A percentile compares a stretch with the other conserved stretches of the same genome.
phyloP scores from a whole-genome alignment of 192 early-diverging fungal genomes.

The Kappamyces sp. region DNA sequence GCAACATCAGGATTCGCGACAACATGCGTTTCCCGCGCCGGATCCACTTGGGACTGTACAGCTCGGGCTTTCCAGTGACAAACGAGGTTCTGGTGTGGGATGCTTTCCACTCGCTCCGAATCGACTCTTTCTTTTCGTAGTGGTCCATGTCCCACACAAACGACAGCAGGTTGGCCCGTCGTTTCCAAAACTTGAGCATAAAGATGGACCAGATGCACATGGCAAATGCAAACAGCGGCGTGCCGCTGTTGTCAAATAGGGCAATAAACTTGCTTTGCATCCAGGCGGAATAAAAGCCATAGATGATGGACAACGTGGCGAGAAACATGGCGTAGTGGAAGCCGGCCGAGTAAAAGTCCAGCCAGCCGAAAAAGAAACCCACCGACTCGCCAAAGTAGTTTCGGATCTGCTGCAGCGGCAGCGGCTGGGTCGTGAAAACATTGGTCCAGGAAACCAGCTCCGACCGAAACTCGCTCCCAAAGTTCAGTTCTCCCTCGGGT shows the following conservation, averaged over 20 bases:
- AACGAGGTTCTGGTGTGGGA: not conserved
- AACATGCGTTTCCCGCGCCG: not conserved
- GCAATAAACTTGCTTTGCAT: not conserved
- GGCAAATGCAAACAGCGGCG: constrained; percentile 18
- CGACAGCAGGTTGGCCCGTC: constrained; percentile 15
- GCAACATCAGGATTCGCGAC: not conserved
- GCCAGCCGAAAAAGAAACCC: constrained; percentile 20
- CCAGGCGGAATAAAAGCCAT: constrained; percentile 13
- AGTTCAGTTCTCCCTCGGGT: too few species aligned
- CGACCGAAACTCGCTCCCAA: constrained; percentile 1
- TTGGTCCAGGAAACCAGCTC: not conserved
- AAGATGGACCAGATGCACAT: constrained; percentile 19
- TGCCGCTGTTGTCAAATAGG: constrained; percentile 20
- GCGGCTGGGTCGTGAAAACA: constrained; percentile 11
- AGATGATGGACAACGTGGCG: constrained; percentile 10
- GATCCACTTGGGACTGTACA: not conserved
- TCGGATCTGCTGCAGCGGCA: constrained; percentile 14
- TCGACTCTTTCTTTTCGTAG: constrained; percentile 2
- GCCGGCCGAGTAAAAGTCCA: constrained; percentile 17
- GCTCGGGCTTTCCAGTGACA: constrained; percentile 19
- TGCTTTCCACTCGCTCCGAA: constrained; percentile 14
- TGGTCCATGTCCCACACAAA: constrained; percentile 19
- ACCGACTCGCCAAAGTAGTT: constrained; percentile 26
- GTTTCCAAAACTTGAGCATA: constrained; percentile 19
- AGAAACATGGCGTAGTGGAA: not conserved